These are phyloP conservation scores for Trichophaea hybrida DNA, from an alignment of 2,329 filamentous ascomycete genomes.

Conservation along the genomic window DNA sequence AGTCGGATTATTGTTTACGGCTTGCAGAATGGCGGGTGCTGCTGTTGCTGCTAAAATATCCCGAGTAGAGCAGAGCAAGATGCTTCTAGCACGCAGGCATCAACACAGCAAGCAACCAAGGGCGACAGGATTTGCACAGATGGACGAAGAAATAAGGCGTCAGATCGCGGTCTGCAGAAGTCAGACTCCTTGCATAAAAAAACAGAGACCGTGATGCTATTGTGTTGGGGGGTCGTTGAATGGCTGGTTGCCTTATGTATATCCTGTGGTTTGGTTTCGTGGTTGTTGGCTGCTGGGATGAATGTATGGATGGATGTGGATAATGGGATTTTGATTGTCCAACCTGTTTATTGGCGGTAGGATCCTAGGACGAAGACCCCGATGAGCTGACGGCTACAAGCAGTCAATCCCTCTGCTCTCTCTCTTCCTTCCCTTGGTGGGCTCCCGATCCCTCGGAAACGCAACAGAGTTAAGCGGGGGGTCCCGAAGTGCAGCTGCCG, in stretches of 20 bases:
- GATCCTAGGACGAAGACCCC: background rate
- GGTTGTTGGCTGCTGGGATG: background rate
- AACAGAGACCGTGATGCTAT: background rate
- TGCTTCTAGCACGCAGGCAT: background rate
- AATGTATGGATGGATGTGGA: background rate
- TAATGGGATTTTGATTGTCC: background rate
- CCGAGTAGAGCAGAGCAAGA: background rate
- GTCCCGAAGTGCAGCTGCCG: background rate
- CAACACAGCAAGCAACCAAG: constrained; percentile 1
- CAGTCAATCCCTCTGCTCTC: background rate
- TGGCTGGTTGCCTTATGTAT: background rate
- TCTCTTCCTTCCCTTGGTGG: background rate
- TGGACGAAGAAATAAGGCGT: background rate
- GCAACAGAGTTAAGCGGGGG: background rate
- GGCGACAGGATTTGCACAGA: background rate
- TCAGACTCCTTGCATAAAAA: background rate
- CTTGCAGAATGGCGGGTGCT: background rate
- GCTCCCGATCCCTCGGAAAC: background rate
- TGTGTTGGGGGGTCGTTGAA: background rate
- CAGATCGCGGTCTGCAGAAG: background rate
- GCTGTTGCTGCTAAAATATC: background rate
- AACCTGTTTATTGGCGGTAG: background rate
- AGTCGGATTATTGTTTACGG: background rate
- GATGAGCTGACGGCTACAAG: background rate
- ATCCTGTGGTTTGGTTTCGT: background rate